Evolutionary conservation across 805 yeast genomes (phyloP), one percentile per base, ranked within the genome.

Genomic region (Wickerhamiella azyma): DNA sequence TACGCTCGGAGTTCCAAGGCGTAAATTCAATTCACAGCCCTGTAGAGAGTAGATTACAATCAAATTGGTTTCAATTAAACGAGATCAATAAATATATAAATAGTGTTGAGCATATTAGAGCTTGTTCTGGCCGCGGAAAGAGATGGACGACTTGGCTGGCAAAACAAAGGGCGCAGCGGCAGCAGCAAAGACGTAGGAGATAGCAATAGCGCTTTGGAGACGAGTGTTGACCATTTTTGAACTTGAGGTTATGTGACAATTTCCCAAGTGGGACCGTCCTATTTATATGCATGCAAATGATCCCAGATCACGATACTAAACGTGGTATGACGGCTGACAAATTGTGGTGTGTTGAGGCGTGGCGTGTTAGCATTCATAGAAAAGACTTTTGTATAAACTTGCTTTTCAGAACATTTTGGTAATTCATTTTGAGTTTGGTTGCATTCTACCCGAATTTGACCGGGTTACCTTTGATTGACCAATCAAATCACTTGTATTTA

Each of bases 111-210:
- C 3, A 26, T 7, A 3, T 9, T 26, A 26, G 29, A 11, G 29
- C 13, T 30, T 11, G 14, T 30, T 30, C 5, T 30, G 3, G 33
- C 9, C 16, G 33, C 33, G 33, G 16, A 30, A 30, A 6, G 33
- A 30, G 8, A 40, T n/a, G 14, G 45, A 41, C 26, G 37, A 33
- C 13, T 41, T 41, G 7, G 45, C 45, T 3, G 45, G 45, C 26
- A 41, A 17, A 2, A 37, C 45, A 35, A 41, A 41, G 9, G 45
- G 45, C 16, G 26, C 39, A 5, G 45, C 29, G 11, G 45, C 39
- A 8, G 45, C 45, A 19, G 39, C 19, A 26, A 41, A 41, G 26
- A 41, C 39, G 18, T 41, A 41, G 26, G 45, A 41, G 28, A 40
- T 28, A 5, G 37, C 37, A 16, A 40, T 16, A 16, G 21, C 29